phyloP scores from a whole-genome alignment of 2,329 filamentous ascomycete genomes.

The Arthrobotrys sinensis region DNA sequence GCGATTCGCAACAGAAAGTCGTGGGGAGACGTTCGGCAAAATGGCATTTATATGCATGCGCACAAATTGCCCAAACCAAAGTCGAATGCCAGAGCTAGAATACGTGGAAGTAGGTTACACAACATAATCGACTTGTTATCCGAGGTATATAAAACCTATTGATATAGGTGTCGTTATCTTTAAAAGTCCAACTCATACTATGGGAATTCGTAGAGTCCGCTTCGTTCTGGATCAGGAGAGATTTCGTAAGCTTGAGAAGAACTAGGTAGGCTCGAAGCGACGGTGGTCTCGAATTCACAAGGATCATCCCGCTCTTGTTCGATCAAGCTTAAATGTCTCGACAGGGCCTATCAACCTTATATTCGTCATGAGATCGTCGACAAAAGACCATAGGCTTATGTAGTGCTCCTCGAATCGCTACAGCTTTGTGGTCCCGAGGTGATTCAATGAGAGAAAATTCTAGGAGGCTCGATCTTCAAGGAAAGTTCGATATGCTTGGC shows the following conservation, averaged over 20 bases:
- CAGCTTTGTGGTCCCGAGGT: not conserved
- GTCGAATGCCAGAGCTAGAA: not conserved
- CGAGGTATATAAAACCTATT: constrained; percentile 15
- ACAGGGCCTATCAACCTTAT: constrained; percentile 12
- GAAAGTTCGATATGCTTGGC: constrained; percentile 9
- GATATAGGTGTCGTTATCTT: constrained; percentile 20
- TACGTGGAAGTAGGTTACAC: constrained; percentile 22
- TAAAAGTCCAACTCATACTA: not conserved
- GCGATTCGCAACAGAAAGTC: not conserved
- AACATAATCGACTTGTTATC: constrained; percentile 6
- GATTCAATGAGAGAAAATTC: not conserved
- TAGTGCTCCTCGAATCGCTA: not conserved
- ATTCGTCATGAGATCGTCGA: not conserved
- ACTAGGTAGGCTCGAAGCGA: not conserved
- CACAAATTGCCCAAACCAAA: no score
- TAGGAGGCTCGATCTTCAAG: not conserved
- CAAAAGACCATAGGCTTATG: not conserved
- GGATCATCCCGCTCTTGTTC: constrained; percentile 5
- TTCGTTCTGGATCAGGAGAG: constrained; percentile 18
- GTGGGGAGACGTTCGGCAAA: not conserved
- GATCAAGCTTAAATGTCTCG: constrained; percentile 12
- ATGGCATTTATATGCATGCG: constrained; percentile 4
- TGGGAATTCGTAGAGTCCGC: constrained; percentile 6
- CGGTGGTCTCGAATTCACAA: constrained; percentile 12
- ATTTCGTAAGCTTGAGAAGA: not conserved